These are phyloP conservation scores for Actinomucor elegans DNA, from an alignment of 371 early-diverging fungal genomes.

Conservation along the genomic window DNA sequence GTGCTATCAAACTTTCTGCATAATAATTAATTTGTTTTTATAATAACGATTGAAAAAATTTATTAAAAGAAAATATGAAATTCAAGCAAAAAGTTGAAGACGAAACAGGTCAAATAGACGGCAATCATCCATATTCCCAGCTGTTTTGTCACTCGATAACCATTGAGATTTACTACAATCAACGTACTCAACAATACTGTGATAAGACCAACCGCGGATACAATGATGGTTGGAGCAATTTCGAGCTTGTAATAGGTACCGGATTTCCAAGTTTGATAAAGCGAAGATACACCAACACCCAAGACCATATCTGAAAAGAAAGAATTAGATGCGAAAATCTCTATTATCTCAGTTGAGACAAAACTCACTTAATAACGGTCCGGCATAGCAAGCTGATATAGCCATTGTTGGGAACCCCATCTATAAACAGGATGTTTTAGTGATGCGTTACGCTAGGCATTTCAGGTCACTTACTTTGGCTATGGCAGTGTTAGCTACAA, in stretches of 20 bases:
- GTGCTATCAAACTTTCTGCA: too few relatives aligned
- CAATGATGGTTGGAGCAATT: slow-evolving; percentile 55
- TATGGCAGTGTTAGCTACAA: slow-evolving; percentile 81
- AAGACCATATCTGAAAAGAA: slow-evolving; percentile 65
- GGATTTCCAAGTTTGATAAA: slow-evolving; percentile 48
- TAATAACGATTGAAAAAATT: too few relatives aligned
- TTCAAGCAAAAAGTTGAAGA: slow-evolving; percentile 51
- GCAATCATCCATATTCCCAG: slow-evolving; percentile 55
- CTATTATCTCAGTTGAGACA: neutral
- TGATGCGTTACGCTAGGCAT: neutral
- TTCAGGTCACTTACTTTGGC: slow-evolving; percentile 46
- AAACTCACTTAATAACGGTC: slow-evolving; percentile 69
- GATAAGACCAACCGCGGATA: slow-evolving; percentile 51
- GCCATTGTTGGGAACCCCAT: slow-evolving; percentile 89
- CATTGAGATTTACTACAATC: slow-evolving; percentile 51
- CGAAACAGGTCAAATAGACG: slow-evolving; percentile 48
- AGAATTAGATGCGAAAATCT: neutral
- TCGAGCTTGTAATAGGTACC: slow-evolving; percentile 44
- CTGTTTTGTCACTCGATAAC: slow-evolving; percentile 44
- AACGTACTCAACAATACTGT: slow-evolving; percentile 48
- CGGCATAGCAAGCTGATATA: slow-evolving; percentile 83
- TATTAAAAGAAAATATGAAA: slow-evolving; percentile 13
- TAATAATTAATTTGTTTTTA: too few relatives aligned
- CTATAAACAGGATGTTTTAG: too few relatives aligned
- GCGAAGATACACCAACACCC: slow-evolving; percentile 72